A percentile compares a stretch with the other conserved stretches of the same genome.
Evolutionary conservation across 257 asterid genomes (phyloP).

Genomic region (Nicotiana knightiana): DNA sequence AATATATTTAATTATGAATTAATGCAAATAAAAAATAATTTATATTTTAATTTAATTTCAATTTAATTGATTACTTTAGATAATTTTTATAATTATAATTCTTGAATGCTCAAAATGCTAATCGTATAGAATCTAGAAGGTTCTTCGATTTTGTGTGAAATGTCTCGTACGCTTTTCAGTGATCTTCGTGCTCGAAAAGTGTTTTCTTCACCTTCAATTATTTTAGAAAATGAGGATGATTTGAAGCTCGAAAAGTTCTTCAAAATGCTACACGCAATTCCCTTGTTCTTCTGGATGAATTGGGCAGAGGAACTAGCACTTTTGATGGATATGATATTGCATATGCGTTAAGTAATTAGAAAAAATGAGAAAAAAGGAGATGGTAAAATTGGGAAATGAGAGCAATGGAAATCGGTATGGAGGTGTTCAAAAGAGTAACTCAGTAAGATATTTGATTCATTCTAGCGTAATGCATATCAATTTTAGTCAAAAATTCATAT

Average conservation of each 20-base stretch:
- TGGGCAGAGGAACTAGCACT: slow-evolving; percentile 99
- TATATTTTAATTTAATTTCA: no score
- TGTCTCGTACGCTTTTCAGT: slow-evolving; percentile 24
- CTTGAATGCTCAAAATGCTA: not conserved
- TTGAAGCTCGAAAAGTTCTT: slow-evolving; percentile 44
- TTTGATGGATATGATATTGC: slow-evolving; percentile 97
- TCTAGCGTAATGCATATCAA: not conserved
- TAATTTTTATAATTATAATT: no score
- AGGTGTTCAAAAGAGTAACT: not conserved
- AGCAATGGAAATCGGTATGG: not conserved
- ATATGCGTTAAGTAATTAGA: slow-evolving; percentile 63
- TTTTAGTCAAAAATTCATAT: not conserved
- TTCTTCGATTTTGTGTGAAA: slow-evolving; percentile 19
- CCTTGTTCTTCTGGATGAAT: slow-evolving; percentile 90
- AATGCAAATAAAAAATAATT: no score
- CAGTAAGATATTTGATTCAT: not conserved
- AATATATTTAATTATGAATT: no score
- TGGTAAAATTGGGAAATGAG: not conserved
- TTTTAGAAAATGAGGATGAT: slow-evolving; percentile 3
- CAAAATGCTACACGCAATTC: slow-evolving; percentile 81
- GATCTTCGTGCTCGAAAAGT: slow-evolving; percentile 49
- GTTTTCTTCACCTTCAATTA: slow-evolving; percentile 31
- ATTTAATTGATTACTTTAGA: no score
- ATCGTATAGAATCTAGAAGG: not conserved
- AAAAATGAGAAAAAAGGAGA: slow-evolving; percentile 1